Evolutionary conservation across 1,284 basidiomycete species (phyloP).

Genomic region (Leucoagaricus sp.): DNA sequence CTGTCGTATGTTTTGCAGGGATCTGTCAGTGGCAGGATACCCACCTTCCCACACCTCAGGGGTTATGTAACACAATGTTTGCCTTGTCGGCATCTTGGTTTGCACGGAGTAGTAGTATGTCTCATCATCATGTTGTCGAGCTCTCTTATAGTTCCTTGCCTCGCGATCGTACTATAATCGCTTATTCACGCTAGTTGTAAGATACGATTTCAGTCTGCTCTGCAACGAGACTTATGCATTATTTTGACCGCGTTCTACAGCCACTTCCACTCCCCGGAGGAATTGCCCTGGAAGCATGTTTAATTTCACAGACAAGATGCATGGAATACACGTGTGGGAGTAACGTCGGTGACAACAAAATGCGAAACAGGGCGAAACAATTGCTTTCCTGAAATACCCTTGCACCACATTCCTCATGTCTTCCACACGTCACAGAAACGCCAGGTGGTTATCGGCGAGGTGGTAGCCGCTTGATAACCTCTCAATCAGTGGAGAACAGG

Average conservation of each 20-base stretch:
- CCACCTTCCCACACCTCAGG: no score
- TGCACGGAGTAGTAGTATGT: not conserved
- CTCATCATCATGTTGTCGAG: slow-evolving; percentile 14
- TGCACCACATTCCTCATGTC: not conserved
- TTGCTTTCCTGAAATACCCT: not conserved
- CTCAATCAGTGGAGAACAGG: not conserved
- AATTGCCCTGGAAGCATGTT: not conserved
- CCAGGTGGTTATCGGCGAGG: slow-evolving; percentile 1
- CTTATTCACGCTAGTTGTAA: slow-evolving; percentile 10
- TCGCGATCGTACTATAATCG: slow-evolving; percentile 11
- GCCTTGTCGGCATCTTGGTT: not conserved
- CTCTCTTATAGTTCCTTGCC: not conserved
- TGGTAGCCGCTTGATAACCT: not conserved
- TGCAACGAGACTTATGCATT: slow-evolving; percentile 10
- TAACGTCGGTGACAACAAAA: slow-evolving; percentile 7
- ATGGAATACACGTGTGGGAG: slow-evolving; percentile 9
- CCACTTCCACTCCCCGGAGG: no score
- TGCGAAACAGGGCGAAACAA: not conserved
- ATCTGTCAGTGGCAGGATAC: not conserved
- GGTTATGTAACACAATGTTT: not conserved
- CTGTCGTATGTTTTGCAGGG: not conserved
- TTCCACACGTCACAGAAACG: slow-evolving; percentile 1
- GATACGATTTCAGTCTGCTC: slow-evolving; percentile 4
- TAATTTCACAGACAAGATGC: not conserved
- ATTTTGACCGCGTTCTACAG: not conserved